Evolutionary conservation across 2,329 filamentous ascomycete genomes (phyloP).

Genomic region (Penicillium corylophilum): DNA sequence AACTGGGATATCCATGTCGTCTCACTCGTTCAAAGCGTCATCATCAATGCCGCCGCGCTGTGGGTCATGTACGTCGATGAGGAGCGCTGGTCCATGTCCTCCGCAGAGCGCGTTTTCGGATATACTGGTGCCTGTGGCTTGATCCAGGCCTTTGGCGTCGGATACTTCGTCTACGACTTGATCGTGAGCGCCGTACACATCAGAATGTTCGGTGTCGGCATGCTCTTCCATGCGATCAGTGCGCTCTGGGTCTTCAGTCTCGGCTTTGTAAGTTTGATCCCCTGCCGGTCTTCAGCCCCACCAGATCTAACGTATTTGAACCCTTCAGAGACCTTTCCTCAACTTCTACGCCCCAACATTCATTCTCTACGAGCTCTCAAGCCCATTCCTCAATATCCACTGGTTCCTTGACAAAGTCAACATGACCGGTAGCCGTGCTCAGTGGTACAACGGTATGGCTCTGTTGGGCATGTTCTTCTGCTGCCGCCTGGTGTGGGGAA

Average conservation of each 20-base stretch:
- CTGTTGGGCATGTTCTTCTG: constrained; percentile 60
- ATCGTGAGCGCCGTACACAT: constrained; percentile 57
- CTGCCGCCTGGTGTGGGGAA: constrained; percentile 64
- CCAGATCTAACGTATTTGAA: constrained; percentile 3
- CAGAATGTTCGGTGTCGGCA: constrained; percentile 59
- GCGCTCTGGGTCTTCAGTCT: constrained; percentile 62
- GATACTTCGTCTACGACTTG: constrained; percentile 66
- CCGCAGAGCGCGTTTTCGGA: constrained; percentile 57
- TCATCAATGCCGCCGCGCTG: constrained; percentile 57
- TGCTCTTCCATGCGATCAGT: constrained; percentile 62
- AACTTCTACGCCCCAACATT: constrained; percentile 66
- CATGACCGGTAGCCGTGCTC: constrained; percentile 60
- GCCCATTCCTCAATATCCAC: constrained; percentile 66
- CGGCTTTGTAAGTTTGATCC: constrained; percentile 58
- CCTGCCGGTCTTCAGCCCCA: not conserved
- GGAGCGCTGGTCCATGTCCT: constrained; percentile 55
- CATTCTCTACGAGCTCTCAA: constrained; percentile 67
- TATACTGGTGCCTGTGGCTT: constrained; percentile 61
- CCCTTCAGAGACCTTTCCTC: constrained; percentile 59
- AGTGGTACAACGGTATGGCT: constrained; percentile 63
- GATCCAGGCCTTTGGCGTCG: constrained; percentile 59
- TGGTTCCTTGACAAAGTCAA: constrained; percentile 69
- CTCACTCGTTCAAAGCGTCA: constrained; percentile 57
- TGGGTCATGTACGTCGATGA: constrained; percentile 59
- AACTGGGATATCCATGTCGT: constrained; percentile 70